Evolutionary conservation across 2,329 filamentous ascomycete genomes (phyloP), one percentile per base, ranked within the genome.

Genomic region (Aspergillus fumigatiaffinis): DNA sequence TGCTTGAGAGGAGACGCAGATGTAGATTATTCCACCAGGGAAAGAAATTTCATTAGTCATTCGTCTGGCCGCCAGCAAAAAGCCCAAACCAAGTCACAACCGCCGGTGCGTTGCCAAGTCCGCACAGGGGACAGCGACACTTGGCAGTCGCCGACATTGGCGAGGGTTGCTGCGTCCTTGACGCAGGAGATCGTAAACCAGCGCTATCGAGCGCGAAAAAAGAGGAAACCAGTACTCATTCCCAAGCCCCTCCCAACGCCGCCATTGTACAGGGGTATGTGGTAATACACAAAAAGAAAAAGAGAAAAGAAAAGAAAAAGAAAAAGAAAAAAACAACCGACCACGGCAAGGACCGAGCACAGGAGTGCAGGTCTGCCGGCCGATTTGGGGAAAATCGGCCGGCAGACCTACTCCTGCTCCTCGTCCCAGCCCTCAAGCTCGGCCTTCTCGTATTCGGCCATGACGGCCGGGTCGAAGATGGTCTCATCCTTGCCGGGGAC

Each of bases 401-500:
- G 44, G 44, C 4, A 47, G 44, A 23, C 44, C 59, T 59, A 89
- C 60, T 92, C 89, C 60, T 87, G 87, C 65, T 90, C 90, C 65
- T 90, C 89, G 65, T 91, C 90, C 88, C 90, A 93, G 35, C 85
- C 84, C 71, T 94, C 90, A 70, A 88, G 83, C 75, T 95, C 92
- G 56, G 80, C 82, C 77, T 88, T 88, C 67, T 93, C 82, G 54
- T 90, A 81, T 60, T 87, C 83, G 17, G 83, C 82, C 90, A 97
- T 92, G 57, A 84, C 80, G 4, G 81, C 82, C 2, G 86, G 78
- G 62, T 87, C 87, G 75, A 96, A 97, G 56, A 97, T 88, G 1
- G 85, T 84, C 57, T 94, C 88, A 1, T 80, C 78, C 23, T 72
- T 76, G 1, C 86, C 79, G 17, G 92, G 91, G 46, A 97, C 87